Evolutionary conservation across 345 rosid genomes (phyloP).

Genomic region (Euphorbia tirucalli): DNA sequence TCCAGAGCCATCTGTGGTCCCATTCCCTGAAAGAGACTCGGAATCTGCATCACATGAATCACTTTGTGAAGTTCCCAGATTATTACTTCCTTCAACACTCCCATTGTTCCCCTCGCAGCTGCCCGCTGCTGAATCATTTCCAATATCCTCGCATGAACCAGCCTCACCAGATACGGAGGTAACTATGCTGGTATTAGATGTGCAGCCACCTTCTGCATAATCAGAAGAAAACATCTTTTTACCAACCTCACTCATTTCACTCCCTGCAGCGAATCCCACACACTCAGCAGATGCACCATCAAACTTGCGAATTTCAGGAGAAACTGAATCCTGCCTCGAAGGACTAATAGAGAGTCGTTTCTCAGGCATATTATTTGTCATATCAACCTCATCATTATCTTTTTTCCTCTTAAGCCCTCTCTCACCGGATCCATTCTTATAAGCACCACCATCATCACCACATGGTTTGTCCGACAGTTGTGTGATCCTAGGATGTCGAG

Average conservation of each 20-base stretch:
- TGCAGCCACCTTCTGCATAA: conserved; percentile 13
- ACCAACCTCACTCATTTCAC: not conserved
- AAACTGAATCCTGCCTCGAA: conserved; percentile 23
- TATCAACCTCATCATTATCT: conserved; percentile 25
- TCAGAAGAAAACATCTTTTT: conserved; percentile 5
- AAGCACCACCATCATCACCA: conserved; percentile 28
- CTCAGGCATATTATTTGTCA: conserved; percentile 18
- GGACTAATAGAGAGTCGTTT: conserved; percentile 39
- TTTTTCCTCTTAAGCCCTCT: conserved; percentile 46
- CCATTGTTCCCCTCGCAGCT: conserved; percentile 41
- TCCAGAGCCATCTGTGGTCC: conserved; percentile 15
- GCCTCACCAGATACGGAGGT: conserved; percentile 29
- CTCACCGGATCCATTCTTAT: conserved; percentile 28
- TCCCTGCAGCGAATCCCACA: conserved; percentile 5
- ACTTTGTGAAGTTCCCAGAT: conserved; percentile 34
- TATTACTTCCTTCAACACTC: conserved; percentile 43
- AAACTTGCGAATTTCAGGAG: conserved; percentile 32
- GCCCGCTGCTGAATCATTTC: conserved; percentile 35
- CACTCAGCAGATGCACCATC: conserved; percentile 5
- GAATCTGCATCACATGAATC: conserved; percentile 51
- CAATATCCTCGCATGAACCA: conserved; percentile 40
- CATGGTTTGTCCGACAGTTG: conserved; percentile 30
- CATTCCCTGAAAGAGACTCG: conserved; percentile 28
- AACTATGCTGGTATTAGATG: conserved; percentile 32
- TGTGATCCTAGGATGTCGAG: conserved; percentile 28